Conservation (phyloP, 805 yeast genomes). For the Suhomyces kilbournensis region DNA sequence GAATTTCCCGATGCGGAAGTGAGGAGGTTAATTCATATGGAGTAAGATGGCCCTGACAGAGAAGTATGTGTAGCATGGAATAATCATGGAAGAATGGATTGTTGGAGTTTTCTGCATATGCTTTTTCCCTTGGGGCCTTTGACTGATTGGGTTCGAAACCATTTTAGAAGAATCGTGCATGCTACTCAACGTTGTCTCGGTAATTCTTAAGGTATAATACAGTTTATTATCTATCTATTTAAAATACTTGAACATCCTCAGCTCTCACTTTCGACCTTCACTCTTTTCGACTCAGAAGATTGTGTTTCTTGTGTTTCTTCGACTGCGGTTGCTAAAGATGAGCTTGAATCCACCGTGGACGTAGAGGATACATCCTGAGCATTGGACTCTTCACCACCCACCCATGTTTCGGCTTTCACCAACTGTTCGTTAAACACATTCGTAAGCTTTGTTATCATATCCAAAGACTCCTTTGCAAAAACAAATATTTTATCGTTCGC, state of each 20-base stretch:
- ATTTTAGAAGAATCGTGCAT: background rate
- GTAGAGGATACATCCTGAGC: background rate
- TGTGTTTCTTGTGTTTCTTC: background rate
- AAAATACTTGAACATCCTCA: background rate
- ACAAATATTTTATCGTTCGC: constrained; percentile 67
- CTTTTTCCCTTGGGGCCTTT: background rate
- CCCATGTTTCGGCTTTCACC: constrained; percentile 85
- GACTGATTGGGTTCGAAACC: background rate
- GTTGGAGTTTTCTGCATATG: background rate
- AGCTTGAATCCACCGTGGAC: background rate
- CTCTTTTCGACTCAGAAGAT: background rate
- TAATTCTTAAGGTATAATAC: background rate
- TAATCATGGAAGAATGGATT: background rate
- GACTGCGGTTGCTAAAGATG: background rate
- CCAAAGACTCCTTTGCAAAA: constrained; percentile 85
- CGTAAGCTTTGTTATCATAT: constrained; percentile 80
- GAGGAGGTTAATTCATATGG: background rate
- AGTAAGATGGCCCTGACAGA: background rate
- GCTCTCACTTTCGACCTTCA: constrained; percentile 2
- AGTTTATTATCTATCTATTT: background rate
- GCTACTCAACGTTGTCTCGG: background rate
- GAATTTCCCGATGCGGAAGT: constrained; percentile 1
- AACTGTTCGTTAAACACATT: constrained; percentile 82
- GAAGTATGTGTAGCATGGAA: background rate
- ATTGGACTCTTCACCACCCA: constrained; percentile 36